A percentile compares a stretch with the other conserved stretches of the same genome.
Conservation (phyloP, 345 rosid genomes). For the Boechera retrofracta region DNA sequence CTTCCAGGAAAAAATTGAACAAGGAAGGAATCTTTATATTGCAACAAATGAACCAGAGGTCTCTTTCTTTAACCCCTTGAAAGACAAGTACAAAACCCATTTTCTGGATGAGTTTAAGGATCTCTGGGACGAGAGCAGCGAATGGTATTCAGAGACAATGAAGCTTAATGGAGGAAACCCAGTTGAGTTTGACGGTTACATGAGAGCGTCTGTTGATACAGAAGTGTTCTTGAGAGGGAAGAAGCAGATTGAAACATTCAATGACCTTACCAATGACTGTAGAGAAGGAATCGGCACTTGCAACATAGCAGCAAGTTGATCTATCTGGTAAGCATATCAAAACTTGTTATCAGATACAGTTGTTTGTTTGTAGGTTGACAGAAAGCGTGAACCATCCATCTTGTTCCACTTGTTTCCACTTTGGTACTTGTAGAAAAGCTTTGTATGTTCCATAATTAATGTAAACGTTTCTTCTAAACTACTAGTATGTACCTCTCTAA, state of each 20-base stretch:
- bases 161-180: constrained; percentile 81
- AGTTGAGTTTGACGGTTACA: constrained; percentile 91
- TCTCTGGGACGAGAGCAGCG: constrained; percentile 84
- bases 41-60: constrained; percentile 79
- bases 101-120: constrained; percentile 82
- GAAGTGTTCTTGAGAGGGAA: constrained; percentile 94
- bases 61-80: constrained; percentile 72
- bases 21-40: constrained; percentile 78
- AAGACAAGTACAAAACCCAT: constrained; percentile 81
- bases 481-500: neutral
- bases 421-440: constrained; percentile 26
- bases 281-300: constrained; percentile 87
- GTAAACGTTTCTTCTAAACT: neutral
- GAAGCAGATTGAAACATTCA: constrained; percentile 89
- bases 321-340: constrained; percentile 11
- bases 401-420: constrained; percentile 34
- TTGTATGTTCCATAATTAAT: neutral
- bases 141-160: constrained; percentile 85
- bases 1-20: constrained; percentile 67
- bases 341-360: neutral
- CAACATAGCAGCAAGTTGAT: constrained; percentile 66
- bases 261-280: constrained; percentile 90
- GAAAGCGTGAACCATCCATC: constrained; percentile 15
- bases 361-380: constrained; percentile 30
- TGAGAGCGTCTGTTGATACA: constrained; percentile 85